Evolutionary conservation across 768 basidiomycete genomes (phyloP).

Genomic region (Amanita rubescens): DNA sequence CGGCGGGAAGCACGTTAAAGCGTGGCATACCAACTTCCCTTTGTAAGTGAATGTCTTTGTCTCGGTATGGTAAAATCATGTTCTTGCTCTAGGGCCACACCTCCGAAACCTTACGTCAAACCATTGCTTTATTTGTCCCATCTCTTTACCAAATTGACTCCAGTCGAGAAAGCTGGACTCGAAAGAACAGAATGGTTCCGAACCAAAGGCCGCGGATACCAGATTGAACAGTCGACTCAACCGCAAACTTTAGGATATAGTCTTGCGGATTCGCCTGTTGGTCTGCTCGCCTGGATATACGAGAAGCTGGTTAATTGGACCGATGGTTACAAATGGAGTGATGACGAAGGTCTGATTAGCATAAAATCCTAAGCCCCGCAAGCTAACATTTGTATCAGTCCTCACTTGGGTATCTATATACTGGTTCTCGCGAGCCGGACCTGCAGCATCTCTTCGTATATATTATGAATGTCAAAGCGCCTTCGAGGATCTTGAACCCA

Average conservation of each 20-base stretch:
- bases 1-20: slow-evolving; percentile 34
- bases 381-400: slow-evolving; percentile 25
- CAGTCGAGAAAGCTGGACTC: slow-evolving; percentile 27
- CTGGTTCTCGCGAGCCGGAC: slow-evolving; percentile 51
- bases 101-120: slow-evolving; percentile 16
- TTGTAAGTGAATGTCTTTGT: slow-evolving; percentile 22
- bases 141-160: slow-evolving; percentile 21
- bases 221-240: slow-evolving; percentile 32
- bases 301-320: slow-evolving; percentile 43
- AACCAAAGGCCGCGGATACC: slow-evolving; percentile 29
- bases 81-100: slow-evolving; percentile 6
- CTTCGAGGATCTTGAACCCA: not conserved
- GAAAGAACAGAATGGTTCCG: slow-evolving; percentile 22
- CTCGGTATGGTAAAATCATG: not conserved
- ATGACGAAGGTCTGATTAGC: slow-evolving; percentile 38
- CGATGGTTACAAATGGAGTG: slow-evolving; percentile 48
- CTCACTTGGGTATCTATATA: slow-evolving; percentile 54
- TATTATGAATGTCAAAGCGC: slow-evolving; percentile 40
- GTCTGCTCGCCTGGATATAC: slow-evolving; percentile 46
- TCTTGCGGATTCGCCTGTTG: slow-evolving; percentile 51
- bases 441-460: slow-evolving; percentile 49
- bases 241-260: slow-evolving; percentile 49
- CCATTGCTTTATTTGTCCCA: slow-evolving; percentile 21
- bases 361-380: not conserved
- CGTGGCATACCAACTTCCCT: slow-evolving; percentile 45